Evolutionary conservation across 1,139 yeast species (phyloP), one percentile per base, ranked within the genome.

Genomic region (Yamadazyma pseudoaaseri): DNA sequence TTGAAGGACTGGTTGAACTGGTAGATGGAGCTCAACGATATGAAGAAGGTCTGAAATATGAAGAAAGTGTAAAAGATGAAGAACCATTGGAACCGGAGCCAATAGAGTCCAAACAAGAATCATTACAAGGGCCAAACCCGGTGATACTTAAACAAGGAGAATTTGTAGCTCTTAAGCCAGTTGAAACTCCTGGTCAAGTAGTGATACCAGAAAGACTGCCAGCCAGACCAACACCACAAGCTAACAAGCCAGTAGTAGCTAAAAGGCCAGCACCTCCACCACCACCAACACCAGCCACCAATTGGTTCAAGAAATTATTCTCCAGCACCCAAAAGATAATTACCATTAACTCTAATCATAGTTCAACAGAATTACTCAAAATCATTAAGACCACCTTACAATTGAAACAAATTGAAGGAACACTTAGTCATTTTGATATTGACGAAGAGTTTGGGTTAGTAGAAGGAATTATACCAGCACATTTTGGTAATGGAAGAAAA

Each of bases 351-450:
- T 60, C 73, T 1, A 36, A 47, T 6, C 49, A 68, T 22, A 43
- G 49, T 5, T 51, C 70, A 3, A 35, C 37, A 6, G 64, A 63
- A 20, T 54, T 69, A 30, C 51, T 62, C 37, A 47, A 64, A 30
- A 56, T 66, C 9, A 58, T 70, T 35, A 58, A 54, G 38, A 60
- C 62, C 29, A 71, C 75, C 17, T 51, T 76, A 33, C 70, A 68
- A 44, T 55, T 74, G 49, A 73, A 74, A 46, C 58, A 62, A 34
- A 62, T 73, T 37, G 81, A 76, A 51, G 81, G 81, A 0, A 62
- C 79, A 2, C 60, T 76, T 6, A 52, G 58, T 16, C 58, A 62
- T 28, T 69, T 70, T 20, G 65, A 59, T 9, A 58, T 70, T 32
- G 70, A 70, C 49, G 63, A 64, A 45, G 72, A 67, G 39, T 64